phyloP scores from a whole-genome alignment of 139 green algal genomes.

The Raphidocelis subcapitata region DNA sequence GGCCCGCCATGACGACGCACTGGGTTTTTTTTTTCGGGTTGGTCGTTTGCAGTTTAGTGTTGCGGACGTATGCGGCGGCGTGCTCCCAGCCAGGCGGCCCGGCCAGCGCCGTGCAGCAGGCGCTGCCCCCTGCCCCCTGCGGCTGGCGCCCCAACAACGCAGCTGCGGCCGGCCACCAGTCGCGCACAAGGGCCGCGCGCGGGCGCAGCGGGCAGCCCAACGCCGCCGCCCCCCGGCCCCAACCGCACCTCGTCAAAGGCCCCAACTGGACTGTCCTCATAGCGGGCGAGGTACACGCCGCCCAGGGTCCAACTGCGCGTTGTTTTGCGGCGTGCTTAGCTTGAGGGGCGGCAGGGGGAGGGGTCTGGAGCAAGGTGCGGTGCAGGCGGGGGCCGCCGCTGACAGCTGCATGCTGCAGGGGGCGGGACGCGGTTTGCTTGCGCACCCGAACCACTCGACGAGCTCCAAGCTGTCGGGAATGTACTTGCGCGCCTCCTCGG shows the following conservation, averaged over 20 bases:
- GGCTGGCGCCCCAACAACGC: not conserved
- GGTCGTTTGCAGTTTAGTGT: too few relatives aligned
- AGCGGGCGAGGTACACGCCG: constrained; percentile 91
- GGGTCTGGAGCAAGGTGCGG: too few relatives aligned
- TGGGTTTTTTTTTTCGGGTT: constrained; percentile 31
- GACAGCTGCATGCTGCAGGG: too few relatives aligned
- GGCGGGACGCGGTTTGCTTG: too few relatives aligned
- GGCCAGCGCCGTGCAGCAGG: not conserved
- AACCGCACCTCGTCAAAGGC: constrained; percentile 83
- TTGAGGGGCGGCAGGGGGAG: too few relatives aligned
- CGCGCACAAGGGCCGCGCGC: not conserved
- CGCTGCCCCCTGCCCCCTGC: not conserved
- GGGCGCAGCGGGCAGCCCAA: not conserved
- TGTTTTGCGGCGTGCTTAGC: too few relatives aligned
- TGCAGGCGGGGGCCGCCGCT: too few relatives aligned
- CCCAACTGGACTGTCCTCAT: constrained; percentile 87
- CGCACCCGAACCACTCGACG: constrained; percentile 85
- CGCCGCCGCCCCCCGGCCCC: not conserved
- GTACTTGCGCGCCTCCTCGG: constrained; percentile 73
- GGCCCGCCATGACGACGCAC: constrained; percentile 82
- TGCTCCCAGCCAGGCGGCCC: not conserved
- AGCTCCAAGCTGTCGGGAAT: constrained; percentile 77
- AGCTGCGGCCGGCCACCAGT: not conserved
- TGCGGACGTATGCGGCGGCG: not conserved
- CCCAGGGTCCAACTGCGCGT: constrained; percentile 86